Evolutionary conservation across 2,329 filamentous ascomycete species (phyloP), one percentile per base, ranked within the genome.

Genomic region (Talaromyces sp.): DNA sequence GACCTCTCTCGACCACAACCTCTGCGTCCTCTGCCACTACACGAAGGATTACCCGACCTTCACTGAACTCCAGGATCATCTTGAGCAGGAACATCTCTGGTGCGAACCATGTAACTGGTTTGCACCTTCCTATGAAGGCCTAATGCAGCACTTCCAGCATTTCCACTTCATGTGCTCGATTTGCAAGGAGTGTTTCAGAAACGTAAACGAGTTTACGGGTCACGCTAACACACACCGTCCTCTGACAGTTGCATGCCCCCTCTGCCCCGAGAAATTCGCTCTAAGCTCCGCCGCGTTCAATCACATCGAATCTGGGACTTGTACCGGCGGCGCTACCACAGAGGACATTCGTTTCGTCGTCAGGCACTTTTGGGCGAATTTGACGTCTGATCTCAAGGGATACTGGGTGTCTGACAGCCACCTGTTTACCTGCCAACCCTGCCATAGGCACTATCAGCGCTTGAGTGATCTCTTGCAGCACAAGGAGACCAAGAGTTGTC

Each of bases 401-500:
- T 54, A 37, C 13, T 48, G 33, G 33, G 43, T 45, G 10, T 22
- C 45, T 14, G 50, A 64, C 22, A 50, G n/a, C 11, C 45, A 60
- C 35, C n/a, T 56, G 31, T 70, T 70, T 57, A 63, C 57, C 16
- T 70, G 70, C 31, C 31, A 45, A n/a, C 52, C 60, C 27, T 70
- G 70, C 50, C 37, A 63, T 11, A 63, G 65, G 7, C 14, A 59
- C 16, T 71, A 69, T 60, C 39, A 56, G 2, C 64, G 65, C 13
- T 59, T 70, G 64, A 69, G 69, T 39, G 70, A 71, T 41, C 62
- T 70, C 11, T 52, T 71, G 47, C 70, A 71, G 59, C 70, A 71
- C 63, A 64, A 64, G 2, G 70, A 71, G 57, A 67, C 67, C 2
- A 65, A 57, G n/a, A 52, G 52, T 5, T 71, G 70, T 41, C 19